Percentiles rank a stretch among this genome's conserved stretches.
Evolutionary conservation across 768 basidiomycete genomes (phyloP).

Genomic region (Agrocybe praecox): DNA sequence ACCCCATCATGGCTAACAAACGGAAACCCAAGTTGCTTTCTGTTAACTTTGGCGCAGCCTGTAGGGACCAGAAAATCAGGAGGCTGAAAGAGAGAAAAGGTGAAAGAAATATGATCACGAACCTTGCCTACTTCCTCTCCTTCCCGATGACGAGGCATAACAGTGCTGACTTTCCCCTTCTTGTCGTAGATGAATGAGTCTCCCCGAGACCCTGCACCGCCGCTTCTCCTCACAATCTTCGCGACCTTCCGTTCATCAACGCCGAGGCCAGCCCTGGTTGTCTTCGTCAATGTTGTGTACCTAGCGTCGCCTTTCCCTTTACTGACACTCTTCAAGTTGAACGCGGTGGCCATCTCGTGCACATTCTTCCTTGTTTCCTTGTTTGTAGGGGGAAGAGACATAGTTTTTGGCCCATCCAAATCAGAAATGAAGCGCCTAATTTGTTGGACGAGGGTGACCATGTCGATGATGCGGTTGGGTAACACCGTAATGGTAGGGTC

Average conservation of each 20-base stretch:
- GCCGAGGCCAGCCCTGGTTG: conserved; percentile 51
- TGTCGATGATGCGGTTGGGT: conserved; percentile 60
- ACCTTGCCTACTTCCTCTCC: conserved; percentile 90
- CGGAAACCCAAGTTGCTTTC: conserved; percentile 83
- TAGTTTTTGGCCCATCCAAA: conserved; percentile 46
- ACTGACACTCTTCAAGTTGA: conserved; percentile 78
- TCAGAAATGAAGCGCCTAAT: conserved; percentile 72
- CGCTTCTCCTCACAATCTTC: conserved; percentile 39
- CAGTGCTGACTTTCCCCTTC: conserved; percentile 24
- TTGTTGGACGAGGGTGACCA: conserved; percentile 67
- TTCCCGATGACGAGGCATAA: conserved; percentile 61
- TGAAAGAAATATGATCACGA: conserved; percentile 18
- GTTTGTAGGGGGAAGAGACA: conserved; percentile 80
- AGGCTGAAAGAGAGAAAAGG: neutral
- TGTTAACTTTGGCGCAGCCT: conserved; percentile 84
- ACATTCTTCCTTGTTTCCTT: conserved; percentile 71
- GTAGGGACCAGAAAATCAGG: conserved; percentile 4
- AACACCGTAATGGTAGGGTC: conserved; percentile 45
- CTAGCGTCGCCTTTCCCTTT: conserved; percentile 68
- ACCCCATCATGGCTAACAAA: conserved; percentile 90
- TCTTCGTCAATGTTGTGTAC: conserved; percentile 81
- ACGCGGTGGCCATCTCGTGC: conserved; percentile 81
- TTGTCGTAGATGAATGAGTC: conserved; percentile 35
- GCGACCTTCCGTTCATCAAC: conserved; percentile 66
- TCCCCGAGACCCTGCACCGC: conserved; percentile 34